phyloP scores from a whole-genome alignment of 345 rosid genomes.

The Crucihimalaya himalaica region DNA sequence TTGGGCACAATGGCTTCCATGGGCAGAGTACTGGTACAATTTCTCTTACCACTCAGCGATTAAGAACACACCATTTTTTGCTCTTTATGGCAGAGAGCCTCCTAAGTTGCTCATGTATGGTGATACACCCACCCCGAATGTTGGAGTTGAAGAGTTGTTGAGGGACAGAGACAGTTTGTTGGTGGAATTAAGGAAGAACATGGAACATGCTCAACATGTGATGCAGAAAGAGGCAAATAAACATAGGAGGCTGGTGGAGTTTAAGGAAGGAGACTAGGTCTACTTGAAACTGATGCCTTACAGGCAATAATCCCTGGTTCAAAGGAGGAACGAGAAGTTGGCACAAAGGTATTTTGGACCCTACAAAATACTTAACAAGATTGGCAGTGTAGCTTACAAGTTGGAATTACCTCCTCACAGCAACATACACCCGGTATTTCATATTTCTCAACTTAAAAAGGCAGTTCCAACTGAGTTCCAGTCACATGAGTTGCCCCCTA shows the following conservation, averaged over 20 bases:
- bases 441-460: background rate
- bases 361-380: fast-evolving
- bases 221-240: background rate
- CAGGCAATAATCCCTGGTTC: fast-evolving
- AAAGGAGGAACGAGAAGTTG: background rate
- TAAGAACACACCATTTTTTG: background rate
- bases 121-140: background rate
- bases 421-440: background rate
- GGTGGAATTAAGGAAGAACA: background rate
- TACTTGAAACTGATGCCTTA: background rate
- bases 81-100: background rate
- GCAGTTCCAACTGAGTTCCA: fast-evolving
- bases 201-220: fast-evolving
- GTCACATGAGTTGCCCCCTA: no score
- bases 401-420: background rate
- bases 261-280: fast-evolving
- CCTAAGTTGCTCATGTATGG: fast-evolving
- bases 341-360: background rate
- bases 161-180: background rate
- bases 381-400: background rate
- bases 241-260: background rate
- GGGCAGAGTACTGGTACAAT: no score
- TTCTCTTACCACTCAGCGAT: background rate
- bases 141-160: fast-evolving
- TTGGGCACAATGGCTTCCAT: no score